A percentile compares a stretch with the other conserved stretches of the same genome.
phyloP scores from a whole-genome alignment of 108 stramenopile species.

The Pseudonitzschia delicatissima region DNA sequence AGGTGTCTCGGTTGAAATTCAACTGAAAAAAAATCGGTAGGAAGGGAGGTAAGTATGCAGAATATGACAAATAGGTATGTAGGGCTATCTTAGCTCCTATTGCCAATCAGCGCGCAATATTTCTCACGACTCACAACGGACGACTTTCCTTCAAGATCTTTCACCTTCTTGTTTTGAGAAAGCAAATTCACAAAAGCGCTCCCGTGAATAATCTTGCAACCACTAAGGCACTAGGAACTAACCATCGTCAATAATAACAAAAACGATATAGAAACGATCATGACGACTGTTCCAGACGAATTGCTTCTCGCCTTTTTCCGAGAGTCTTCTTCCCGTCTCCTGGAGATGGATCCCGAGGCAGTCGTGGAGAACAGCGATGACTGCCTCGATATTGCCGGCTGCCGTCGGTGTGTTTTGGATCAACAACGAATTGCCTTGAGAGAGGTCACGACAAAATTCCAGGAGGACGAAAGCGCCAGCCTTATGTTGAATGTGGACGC shows the following conservation, averaged over 20 bases:
- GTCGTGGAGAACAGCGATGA: neutral
- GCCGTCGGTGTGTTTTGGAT: constrained; percentile 28
- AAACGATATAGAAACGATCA: neutral
- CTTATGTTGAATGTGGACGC: constrained; percentile 1
- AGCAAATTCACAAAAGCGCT: too few relatives aligned
- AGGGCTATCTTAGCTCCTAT: too few relatives aligned
- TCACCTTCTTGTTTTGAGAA: too few relatives aligned
- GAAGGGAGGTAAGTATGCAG: too few relatives aligned
- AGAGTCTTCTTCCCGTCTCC: constrained; percentile 1
- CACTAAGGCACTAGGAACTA: too few relatives aligned
- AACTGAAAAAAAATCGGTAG: too few relatives aligned
- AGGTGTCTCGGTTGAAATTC: too few relatives aligned
- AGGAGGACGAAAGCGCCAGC: neutral
- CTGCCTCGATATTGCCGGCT: constrained; percentile 4
- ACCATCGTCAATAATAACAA: neutral
- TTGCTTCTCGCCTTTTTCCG: constrained; percentile 24
- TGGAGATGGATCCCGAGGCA: constrained; percentile 4
- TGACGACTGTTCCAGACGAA: constrained; percentile 14
- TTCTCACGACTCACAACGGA: too few relatives aligned
- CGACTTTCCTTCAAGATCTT: too few relatives aligned
- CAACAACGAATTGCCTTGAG: constrained; percentile 19
- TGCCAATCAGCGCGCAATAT: too few relatives aligned
- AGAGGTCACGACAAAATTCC: constrained; percentile 11
- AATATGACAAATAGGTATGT: too few relatives aligned
- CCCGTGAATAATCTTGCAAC: too few relatives aligned